A percentile compares a stretch with the other conserved stretches of the same genome.
Conservation (phyloP, 306 rosid genomes). For the Gillenia trifoliata region DNA sequence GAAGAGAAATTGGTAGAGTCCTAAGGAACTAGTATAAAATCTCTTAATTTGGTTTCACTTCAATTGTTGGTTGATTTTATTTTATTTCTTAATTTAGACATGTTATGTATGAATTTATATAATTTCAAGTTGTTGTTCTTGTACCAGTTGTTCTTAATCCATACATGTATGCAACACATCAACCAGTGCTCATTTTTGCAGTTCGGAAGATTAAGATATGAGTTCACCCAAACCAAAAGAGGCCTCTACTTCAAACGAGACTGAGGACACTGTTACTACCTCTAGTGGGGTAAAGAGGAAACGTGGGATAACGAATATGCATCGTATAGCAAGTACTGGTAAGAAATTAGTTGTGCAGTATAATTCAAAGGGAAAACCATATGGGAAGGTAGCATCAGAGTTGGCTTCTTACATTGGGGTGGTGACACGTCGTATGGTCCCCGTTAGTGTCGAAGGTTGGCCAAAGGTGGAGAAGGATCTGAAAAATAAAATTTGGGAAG, state of each 20-base stretch:
- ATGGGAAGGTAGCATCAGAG: slow-evolving; percentile 12
- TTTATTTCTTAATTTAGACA: neutral
- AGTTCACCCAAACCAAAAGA: neutral
- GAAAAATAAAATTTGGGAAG: slow-evolving; percentile 1
- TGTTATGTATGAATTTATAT: neutral
- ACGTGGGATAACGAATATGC: slow-evolving; percentile 1
- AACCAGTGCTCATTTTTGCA: neutral
- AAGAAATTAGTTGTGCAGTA: slow-evolving; percentile 9
- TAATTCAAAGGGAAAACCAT: slow-evolving; percentile 1
- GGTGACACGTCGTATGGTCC: neutral
- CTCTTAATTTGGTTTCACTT: too few relatives aligned
- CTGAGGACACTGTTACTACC: neutral
- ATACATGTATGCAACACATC: neutral
- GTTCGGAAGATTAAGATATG: neutral
- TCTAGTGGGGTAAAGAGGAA: neutral
- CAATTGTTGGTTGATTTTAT: neutral
- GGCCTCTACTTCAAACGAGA: neutral
- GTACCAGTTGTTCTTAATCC: neutral
- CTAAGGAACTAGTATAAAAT: too few relatives aligned
- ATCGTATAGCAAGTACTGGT: neutral
- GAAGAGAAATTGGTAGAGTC: too few relatives aligned
- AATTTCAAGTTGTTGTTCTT: neutral
- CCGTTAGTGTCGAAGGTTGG: slow-evolving; percentile 10
- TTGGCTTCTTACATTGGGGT: slow-evolving; percentile 8
- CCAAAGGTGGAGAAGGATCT: slow-evolving; percentile 15